Evolutionary conservation across 371 early-diverging fungal species (phyloP), one percentile per base, ranked within the genome.

Genomic region (Sporodiniella umbellata): DNA sequence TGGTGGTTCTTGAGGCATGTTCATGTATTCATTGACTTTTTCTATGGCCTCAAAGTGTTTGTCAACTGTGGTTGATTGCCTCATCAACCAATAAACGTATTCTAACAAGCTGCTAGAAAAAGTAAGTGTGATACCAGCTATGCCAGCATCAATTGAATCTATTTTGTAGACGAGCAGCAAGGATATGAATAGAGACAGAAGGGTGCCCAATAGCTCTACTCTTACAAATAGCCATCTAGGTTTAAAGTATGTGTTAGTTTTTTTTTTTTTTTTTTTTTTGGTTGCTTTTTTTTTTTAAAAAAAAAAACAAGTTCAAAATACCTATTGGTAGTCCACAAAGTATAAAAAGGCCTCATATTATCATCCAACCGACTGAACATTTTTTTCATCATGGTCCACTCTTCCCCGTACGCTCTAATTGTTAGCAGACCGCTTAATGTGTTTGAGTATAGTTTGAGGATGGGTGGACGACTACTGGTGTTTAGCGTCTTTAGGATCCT

Each of bases 21-120:
- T 60, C 58, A 79, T 61, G 58, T 90, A 95, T 59, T 93, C 85
- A 24, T 78, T 71, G 8, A 91, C 76, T 17, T 93, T 84, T 53
- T 95, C 93, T 4, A 94, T 85, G 12, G 87, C 76, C 70, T 90
- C 90, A 79, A 92, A 81, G 59, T 85, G 79, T 86, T 87, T 89
- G 68, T 94, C 94, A 40, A 92, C 79, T 8, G 83, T 77, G 4
- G 93, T 88, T 31, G 86, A 87, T 53, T 72, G 81, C 33, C 93
- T 78, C 56, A 95, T 84, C 11, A 84, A 43, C 92, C 94, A 93
- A 42, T 76, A 76, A 6, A 92, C 73, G 45, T 83, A 80, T 37
- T 87, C 86, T 18, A 87, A 64, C 21, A 81, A 58, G 54, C 68
- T 79, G 37, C 76, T 70, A 1, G 82, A 62, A 31, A 89, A 88